Base-by-base conservation (phyloP, 106 monocot genomes). In the Gastrodia elata region DNA sequence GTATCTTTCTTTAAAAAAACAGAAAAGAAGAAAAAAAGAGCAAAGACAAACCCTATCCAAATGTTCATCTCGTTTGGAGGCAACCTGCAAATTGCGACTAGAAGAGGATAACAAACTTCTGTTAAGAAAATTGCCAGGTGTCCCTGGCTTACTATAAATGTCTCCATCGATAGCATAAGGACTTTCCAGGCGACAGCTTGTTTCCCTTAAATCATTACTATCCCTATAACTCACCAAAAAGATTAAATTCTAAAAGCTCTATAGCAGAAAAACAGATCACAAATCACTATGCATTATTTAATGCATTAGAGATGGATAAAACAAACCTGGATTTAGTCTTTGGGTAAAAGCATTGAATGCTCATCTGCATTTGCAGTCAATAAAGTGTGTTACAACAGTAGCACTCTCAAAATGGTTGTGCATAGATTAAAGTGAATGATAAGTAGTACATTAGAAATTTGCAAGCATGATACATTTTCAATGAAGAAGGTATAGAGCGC, bases 261-360 rank as follows among this genome's bases (percentile, higher is more conserved):
- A n/a, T n/a, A n/a, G 20, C 13, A 67, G 52, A 35, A 48, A 70
- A 34, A 72, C 13, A 64, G 18, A 20, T 1, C 14, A 27, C 25
- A 8, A 15, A 44, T 64, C 22, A 30, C 38, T 22, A 13, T 76
- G 15, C 8, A 40, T 20, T 13, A n/a, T 69, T 40, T 26, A 26
- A 26, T 7, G 2, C 11, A 25, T n/a, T n/a, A 40, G 5, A 35
- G 37, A 79, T 1, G 38, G 57, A 65, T 49, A 30, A 68, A 73
- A 41, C 0, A n/a, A 80, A 96, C 96, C 89, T 92, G 74, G 65
- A 80, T 80, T 83, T 90, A n/a, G 74, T 78, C 79, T 71, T 90
- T 40, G 85, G 71, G 30, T 76, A 76, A 70, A 84, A 77, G 68
- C 88, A 86, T 32, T 97, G 84, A 83, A 97, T 59, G 46, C 78